Percentiles rank a stretch among this genome's conserved stretches.
Evolutionary conservation across 2,329 filamentous ascomycete species (phyloP).

Genomic region (Aspergillus sp.): DNA sequence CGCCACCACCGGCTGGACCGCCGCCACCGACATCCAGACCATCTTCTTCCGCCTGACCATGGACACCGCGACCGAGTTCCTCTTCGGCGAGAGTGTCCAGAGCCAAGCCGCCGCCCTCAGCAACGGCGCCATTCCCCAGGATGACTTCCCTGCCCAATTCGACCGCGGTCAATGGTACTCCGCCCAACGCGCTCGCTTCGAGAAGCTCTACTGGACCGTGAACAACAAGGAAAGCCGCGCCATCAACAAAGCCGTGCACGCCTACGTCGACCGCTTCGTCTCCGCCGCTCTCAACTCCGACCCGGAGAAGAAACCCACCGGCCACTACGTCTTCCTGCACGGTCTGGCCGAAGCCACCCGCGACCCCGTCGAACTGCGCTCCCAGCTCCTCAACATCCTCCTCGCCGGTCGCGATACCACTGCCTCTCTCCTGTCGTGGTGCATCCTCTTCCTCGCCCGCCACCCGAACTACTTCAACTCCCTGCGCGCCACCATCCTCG

Average conservation of each 20-base stretch:
- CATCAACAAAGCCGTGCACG: slow-evolving; percentile 16
- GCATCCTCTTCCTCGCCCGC: slow-evolving; percentile 24
- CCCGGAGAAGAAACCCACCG: slow-evolving; percentile 28
- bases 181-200: slow-evolving; percentile 26
- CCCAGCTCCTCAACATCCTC: slow-evolving; percentile 54
- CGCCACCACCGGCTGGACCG: slow-evolving; percentile 47
- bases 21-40: slow-evolving; percentile 69
- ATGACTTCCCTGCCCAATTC: slow-evolving; percentile 38
- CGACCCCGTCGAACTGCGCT: slow-evolving; percentile 51
- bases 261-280: slow-evolving; percentile 27
- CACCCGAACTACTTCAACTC: slow-evolving; percentile 19
- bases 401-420: slow-evolving; percentile 59
- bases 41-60: slow-evolving; percentile 84
- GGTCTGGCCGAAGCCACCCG: slow-evolving; percentile 49
- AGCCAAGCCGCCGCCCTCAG: slow-evolving; percentile 46
- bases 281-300: slow-evolving; percentile 26
- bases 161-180: slow-evolving; percentile 36
- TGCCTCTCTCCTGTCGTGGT: slow-evolving; percentile 47
- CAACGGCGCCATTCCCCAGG: slow-evolving; percentile 41
- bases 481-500: slow-evolving; percentile 20
- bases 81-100: slow-evolving; percentile 74
- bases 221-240: slow-evolving; percentile 23
- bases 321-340: slow-evolving; percentile 53
- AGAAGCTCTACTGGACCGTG: slow-evolving; percentile 24
- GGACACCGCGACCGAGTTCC: slow-evolving; percentile 82